Conservation (phyloP, 495 filamentous ascomycete species). For the Staphylotrichum longicolle region DNA sequence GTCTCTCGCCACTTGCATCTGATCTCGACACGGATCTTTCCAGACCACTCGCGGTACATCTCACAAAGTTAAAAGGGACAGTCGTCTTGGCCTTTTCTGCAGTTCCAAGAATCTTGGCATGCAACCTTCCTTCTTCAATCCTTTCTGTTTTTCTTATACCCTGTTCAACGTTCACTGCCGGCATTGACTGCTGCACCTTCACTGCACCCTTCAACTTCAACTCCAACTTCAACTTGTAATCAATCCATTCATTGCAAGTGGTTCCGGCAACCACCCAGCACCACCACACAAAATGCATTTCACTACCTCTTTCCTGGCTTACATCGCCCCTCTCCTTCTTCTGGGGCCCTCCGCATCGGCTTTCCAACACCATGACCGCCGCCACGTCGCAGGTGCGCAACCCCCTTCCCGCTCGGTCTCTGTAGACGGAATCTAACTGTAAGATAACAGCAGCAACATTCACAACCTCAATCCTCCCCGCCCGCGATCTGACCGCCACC, state of each 20-base stretch:
- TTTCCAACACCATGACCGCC: background rate
- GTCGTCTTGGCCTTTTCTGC: background rate
- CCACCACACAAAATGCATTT: constrained; percentile 10
- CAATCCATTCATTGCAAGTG: background rate
- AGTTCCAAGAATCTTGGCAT: background rate
- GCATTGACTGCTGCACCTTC: constrained; percentile 15
- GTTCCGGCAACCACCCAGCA: background rate
- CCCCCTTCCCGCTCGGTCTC: too few relatives aligned
- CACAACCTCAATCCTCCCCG: background rate
- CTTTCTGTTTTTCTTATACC: background rate
- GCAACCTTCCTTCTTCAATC: background rate
- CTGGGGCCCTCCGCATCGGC: background rate
- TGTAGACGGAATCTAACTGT: too few relatives aligned
- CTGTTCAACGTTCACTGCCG: background rate
- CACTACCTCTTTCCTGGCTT: constrained; percentile 5
- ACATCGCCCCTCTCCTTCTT: background rate
- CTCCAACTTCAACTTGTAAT: background rate
- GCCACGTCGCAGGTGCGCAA: background rate
- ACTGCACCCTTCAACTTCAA: background rate
- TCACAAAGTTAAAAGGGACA: too few relatives aligned
- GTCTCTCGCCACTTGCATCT: too few relatives aligned
- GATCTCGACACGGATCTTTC: too few relatives aligned
- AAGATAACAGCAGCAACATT: background rate
- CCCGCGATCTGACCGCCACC: background rate
- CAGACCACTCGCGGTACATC: too few relatives aligned